Conservation (phyloP, 768 basidiomycete genomes). For the Chlorophyllum brunneum region DNA sequence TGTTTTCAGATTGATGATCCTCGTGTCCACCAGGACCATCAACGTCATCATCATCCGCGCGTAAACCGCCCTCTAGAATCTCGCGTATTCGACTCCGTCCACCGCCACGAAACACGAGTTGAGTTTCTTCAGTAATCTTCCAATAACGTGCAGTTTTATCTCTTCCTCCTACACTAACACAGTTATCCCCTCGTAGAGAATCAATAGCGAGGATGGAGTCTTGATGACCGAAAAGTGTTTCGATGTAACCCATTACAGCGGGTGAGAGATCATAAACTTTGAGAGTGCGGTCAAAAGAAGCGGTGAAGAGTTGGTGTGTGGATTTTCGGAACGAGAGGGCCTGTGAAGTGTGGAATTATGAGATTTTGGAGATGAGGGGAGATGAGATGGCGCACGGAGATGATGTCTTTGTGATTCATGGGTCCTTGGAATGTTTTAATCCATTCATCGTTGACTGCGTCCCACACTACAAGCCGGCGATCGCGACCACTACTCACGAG, state of each 20-base stretch:
- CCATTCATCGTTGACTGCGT: constrained; percentile 72
- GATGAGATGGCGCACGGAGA: constrained; percentile 26
- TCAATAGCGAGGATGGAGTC: constrained; percentile 79
- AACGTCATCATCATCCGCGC: constrained; percentile 56
- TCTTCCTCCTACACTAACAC: constrained; percentile 82
- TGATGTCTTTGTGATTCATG: constrained; percentile 51
- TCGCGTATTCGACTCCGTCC: constrained; percentile 77
- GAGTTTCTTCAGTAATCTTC: constrained; percentile 95
- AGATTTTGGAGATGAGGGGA: constrained; percentile 6
- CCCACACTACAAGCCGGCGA: constrained; percentile 81
- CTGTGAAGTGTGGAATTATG: constrained; percentile 28
- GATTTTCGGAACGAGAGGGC: constrained; percentile 73
- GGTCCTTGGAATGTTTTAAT: constrained; percentile 78
- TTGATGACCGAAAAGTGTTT: constrained; percentile 97
- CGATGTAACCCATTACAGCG: constrained; percentile 85
- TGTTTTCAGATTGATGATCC: constrained; percentile 18
- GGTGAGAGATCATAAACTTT: constrained; percentile 77
- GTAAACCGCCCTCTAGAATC: constrained; percentile 72
- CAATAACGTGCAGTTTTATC: constrained; percentile 93
- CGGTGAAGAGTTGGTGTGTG: constrained; percentile 70
- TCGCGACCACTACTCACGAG: constrained; percentile 89
- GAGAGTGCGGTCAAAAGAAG: constrained; percentile 82
- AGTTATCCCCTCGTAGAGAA: constrained; percentile 77
- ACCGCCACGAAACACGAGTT: constrained; percentile 96
- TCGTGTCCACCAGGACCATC: constrained; percentile 35